phyloP scores from a whole-genome alignment of 2,329 filamentous ascomycete genomes.

The Aschersonia sp. region DNA sequence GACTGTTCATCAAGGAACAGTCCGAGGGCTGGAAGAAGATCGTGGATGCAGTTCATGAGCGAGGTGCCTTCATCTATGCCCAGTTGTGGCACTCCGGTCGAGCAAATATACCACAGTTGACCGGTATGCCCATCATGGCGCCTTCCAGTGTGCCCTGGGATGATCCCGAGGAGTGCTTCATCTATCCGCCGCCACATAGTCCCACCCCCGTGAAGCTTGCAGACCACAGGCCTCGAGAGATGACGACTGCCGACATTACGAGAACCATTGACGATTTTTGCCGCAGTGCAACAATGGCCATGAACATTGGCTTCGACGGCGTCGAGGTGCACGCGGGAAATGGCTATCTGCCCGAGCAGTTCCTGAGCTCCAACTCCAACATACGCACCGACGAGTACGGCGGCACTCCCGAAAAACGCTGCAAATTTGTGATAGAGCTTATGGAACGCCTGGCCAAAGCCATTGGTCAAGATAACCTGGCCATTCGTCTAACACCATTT shows the following conservation, averaged over 20 bases:
- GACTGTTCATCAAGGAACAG: slow-evolving; percentile 40
- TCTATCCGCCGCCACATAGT: slow-evolving; percentile 18
- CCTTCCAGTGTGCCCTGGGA: slow-evolving; percentile 29
- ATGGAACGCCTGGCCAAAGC: slow-evolving; percentile 26
- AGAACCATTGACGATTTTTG: slow-evolving; percentile 15
- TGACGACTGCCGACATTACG: slow-evolving; percentile 26
- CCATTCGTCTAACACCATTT: slow-evolving; percentile 31
- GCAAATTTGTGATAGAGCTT: slow-evolving; percentile 40
- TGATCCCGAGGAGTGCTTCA: slow-evolving; percentile 23
- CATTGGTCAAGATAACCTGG: slow-evolving; percentile 28
- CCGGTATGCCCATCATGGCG: slow-evolving; percentile 20
- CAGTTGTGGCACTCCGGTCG: slow-evolving; percentile 39
- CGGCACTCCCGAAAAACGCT: slow-evolving; percentile 16
- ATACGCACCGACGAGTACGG: slow-evolving; percentile 21
- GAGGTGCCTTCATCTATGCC: slow-evolving; percentile 43
- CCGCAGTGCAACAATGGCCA: slow-evolving; percentile 24
- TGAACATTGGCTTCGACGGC: slow-evolving; percentile 36
- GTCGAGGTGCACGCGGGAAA: slow-evolving; percentile 26
- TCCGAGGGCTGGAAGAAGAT: slow-evolving; percentile 43
- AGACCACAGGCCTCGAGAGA: slow-evolving; percentile 13
- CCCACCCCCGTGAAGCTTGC: slow-evolving; percentile 24
- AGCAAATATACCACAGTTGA: slow-evolving; percentile 19
- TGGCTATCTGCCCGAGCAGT: slow-evolving; percentile 25
- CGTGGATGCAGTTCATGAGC: slow-evolving; percentile 45
- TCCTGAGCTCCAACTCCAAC: slow-evolving; percentile 21